These are phyloP conservation scores for Epichloe aotearoae DNA, from an alignment of 2,329 filamentous ascomycete genomes.

Conservation along the genomic window DNA sequence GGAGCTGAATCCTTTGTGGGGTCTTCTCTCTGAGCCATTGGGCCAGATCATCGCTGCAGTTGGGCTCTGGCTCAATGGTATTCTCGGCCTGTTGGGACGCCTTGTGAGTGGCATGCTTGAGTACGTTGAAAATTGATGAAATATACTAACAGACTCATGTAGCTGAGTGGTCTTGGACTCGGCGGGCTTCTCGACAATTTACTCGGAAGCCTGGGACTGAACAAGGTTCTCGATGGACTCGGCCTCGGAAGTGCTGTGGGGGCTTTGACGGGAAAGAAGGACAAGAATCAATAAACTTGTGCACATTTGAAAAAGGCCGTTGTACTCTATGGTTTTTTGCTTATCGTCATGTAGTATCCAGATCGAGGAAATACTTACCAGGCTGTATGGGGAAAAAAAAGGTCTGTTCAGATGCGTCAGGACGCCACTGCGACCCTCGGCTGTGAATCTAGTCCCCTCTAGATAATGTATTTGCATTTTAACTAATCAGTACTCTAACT, in stretches of 20 bases:
- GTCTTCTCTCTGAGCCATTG: slow-evolving; percentile 66
- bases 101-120: slow-evolving; percentile 31
- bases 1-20: slow-evolving; percentile 84
- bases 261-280: slow-evolving; percentile 31
- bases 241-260: slow-evolving; percentile 43
- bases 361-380: no score
- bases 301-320: neutral
- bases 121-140: neutral
- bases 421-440: no score
- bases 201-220: slow-evolving; percentile 62
- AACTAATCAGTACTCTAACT: no score
- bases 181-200: slow-evolving; percentile 70
- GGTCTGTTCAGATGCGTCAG: no score
- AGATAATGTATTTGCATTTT: no score
- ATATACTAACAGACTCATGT: neutral
- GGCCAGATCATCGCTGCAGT: slow-evolving; percentile 88
- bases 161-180: slow-evolving; percentile 65
- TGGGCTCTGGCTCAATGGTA: slow-evolving; percentile 67
- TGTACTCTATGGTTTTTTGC: no score
- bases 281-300: slow-evolving; percentile 12
- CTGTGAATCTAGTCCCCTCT: no score
- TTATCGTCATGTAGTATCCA: no score
- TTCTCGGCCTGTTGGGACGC: slow-evolving; percentile 71
- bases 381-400: no score
- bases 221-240: slow-evolving; percentile 60